A percentile compares a stretch with the other conserved stretches of the same genome.
phyloP scores from a whole-genome alignment of 345 rosid genomes.

The Punica granatum region DNA sequence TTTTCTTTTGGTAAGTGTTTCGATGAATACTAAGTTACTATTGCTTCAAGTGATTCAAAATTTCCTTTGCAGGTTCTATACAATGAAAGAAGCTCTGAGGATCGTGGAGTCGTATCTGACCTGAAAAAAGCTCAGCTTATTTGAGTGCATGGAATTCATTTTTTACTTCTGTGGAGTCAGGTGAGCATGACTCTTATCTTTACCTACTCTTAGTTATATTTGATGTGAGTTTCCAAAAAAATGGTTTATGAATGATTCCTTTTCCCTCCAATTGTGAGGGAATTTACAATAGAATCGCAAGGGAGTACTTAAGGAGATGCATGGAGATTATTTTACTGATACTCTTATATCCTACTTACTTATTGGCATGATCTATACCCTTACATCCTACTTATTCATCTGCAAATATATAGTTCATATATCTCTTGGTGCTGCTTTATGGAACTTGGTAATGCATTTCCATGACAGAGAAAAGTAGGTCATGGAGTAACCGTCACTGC shows the following conservation, averaged over 20 bases:
- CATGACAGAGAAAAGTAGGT: too few relatives aligned
- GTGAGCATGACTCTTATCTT: slow-evolving; percentile 10
- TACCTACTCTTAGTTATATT: neutral
- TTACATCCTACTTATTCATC: too few relatives aligned
- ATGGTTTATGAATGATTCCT: neutral
- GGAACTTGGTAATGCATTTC: too few relatives aligned
- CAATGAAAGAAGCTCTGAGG: slow-evolving; percentile 57
- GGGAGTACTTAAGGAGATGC: neutral
- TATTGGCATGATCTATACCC: too few relatives aligned
- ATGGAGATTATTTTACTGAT: too few relatives aligned
- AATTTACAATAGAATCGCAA: neutral
- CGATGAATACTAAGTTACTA: slow-evolving; percentile 3
- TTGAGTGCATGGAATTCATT: slow-evolving; percentile 13
- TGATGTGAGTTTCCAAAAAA: neutral
- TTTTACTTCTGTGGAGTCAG: slow-evolving; percentile 5
- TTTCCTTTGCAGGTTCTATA: slow-evolving; percentile 56
- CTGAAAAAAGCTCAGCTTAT: slow-evolving; percentile 50
- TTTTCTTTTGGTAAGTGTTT: neutral
- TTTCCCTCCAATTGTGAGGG: neutral
- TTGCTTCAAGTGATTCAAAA: slow-evolving; percentile 6
- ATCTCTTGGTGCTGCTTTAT: too few relatives aligned
- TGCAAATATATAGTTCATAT: too few relatives aligned
- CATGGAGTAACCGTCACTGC: too few relatives aligned
- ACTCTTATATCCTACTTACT: too few relatives aligned
- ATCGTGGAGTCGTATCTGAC: slow-evolving; percentile 57